These are phyloP conservation scores for Beauveria rudraprayagi DNA, from an alignment of 2,329 filamentous ascomycete species.

Conservation along the genomic window DNA sequence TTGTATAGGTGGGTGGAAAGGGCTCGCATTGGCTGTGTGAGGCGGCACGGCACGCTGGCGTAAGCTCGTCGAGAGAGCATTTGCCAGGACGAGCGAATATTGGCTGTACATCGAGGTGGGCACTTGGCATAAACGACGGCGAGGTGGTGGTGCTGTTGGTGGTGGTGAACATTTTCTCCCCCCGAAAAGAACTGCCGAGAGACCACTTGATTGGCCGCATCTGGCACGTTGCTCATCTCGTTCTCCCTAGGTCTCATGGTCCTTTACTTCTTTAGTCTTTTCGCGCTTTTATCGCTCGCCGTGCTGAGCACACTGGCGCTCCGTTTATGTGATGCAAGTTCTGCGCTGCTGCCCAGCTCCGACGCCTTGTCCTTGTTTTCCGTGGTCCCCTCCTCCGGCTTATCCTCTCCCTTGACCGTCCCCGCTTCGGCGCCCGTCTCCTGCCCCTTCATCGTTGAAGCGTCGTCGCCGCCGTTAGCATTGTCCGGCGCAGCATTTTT, in stretches of 20 bases:
- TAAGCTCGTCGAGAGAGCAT: too few relatives aligned
- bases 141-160: too few relatives aligned
- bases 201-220: background rate
- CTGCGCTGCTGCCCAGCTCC: slow-evolving; percentile 33
- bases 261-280: slow-evolving; percentile 46
- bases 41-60: too few relatives aligned
- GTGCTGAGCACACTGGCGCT: slow-evolving; percentile 75
- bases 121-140: too few relatives aligned
- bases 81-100: too few relatives aligned
- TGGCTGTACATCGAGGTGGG: too few relatives aligned
- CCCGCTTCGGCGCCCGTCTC: background rate
- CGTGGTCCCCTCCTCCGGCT: background rate
- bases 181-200: background rate
- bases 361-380: slow-evolving; percentile 20
- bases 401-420: slow-evolving; percentile 9
- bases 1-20: too few relatives aligned
- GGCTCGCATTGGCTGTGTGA: too few relatives aligned
- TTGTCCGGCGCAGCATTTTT: background rate
- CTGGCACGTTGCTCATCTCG: background rate
- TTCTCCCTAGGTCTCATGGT: background rate
- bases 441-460: slow-evolving; percentile 8
- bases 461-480: background rate
- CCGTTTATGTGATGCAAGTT: slow-evolving; percentile 54
- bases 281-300: slow-evolving; percentile 55
- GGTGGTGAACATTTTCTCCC: too few relatives aligned